Conservation (phyloP, 139 green algal genomes). For the Pseudopediastrum boryanum region DNA sequence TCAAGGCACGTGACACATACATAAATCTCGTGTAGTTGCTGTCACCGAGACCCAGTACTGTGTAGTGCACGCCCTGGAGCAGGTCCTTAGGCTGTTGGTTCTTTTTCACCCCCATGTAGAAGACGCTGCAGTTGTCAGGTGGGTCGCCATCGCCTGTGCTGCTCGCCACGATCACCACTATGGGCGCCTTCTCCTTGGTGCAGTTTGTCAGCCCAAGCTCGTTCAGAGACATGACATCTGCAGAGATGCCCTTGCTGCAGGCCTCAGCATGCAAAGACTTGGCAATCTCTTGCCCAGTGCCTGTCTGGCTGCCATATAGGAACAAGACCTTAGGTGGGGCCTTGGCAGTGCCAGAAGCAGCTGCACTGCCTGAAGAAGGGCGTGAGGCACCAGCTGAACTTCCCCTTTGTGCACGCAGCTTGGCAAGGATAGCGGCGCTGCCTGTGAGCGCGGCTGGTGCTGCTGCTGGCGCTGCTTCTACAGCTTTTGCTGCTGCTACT, state of each 20-base stretch:
- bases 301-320: constrained; percentile 92
- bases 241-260: constrained; percentile 48
- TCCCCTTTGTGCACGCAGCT: constrained; percentile 11
- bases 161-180: constrained; percentile 62
- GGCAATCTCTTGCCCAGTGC: constrained; percentile 91
- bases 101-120: constrained; percentile 68
- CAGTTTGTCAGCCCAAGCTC: constrained; percentile 77
- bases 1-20: constrained; percentile 75
- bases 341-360: constrained; percentile 1
- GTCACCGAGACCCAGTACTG: constrained; percentile 91
- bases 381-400: not conserved
- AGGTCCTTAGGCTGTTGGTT: not conserved
- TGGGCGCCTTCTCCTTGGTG: constrained; percentile 35
- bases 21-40: constrained; percentile 98
- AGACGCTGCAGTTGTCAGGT: constrained; percentile 89
- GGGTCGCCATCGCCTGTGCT: constrained; percentile 89
- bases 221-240: constrained; percentile 70
- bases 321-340: constrained; percentile 48
- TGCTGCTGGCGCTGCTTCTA: not conserved
- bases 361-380: not conserved
- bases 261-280: constrained; percentile 83
- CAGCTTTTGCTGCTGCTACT: constrained; percentile 1
- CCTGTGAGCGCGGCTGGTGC: constrained; percentile 42
- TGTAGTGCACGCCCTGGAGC: constrained; percentile 82
- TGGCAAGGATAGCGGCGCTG: constrained; percentile 62